Conservation (phyloP, 306 rosid genomes). For the Vigna nakashimae region DNA sequence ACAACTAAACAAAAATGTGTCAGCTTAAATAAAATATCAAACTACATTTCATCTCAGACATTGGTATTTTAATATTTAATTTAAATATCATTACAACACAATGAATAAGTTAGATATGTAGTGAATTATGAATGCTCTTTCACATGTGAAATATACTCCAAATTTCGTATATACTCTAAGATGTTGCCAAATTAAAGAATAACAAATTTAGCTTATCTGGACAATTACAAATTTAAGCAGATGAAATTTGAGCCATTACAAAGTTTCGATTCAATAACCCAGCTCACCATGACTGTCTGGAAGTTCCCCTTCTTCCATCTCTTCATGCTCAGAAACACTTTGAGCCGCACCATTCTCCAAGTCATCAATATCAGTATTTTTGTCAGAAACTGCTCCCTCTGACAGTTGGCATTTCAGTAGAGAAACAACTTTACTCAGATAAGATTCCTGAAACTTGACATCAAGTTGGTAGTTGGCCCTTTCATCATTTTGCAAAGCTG, state of each 20-base stretch:
- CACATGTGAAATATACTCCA: conserved; percentile 28
- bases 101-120: not conserved
- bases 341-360: conserved; percentile 46
- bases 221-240: conserved; percentile 29
- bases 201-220: conserved; percentile 10
- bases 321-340: conserved; percentile 59
- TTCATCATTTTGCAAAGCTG: conserved; percentile 98
- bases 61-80: conserved; percentile 3
- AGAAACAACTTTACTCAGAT: conserved; percentile 78
- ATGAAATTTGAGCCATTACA: conserved; percentile 32
- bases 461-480: conserved; percentile 98
- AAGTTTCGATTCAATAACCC: conserved; percentile 46
- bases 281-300: conserved; percentile 94
- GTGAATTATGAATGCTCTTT: conserved; percentile 12
- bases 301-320: conserved; percentile 97
- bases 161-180: not conserved
- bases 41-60: conserved; percentile 39
- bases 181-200: not conserved
- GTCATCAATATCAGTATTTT: conserved; percentile 57
- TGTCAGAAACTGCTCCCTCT: conserved; percentile 89
- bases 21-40: conserved; percentile 42
- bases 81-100: conserved; percentile 31
- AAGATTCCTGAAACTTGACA: conserved; percentile 97
- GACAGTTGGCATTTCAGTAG: conserved; percentile 89
- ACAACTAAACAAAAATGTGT: conserved; percentile 62